These are phyloP conservation scores for Rhizopus delemar DNA, from an alignment of 371 early-diverging fungal species.

Conservation along the genomic window DNA sequence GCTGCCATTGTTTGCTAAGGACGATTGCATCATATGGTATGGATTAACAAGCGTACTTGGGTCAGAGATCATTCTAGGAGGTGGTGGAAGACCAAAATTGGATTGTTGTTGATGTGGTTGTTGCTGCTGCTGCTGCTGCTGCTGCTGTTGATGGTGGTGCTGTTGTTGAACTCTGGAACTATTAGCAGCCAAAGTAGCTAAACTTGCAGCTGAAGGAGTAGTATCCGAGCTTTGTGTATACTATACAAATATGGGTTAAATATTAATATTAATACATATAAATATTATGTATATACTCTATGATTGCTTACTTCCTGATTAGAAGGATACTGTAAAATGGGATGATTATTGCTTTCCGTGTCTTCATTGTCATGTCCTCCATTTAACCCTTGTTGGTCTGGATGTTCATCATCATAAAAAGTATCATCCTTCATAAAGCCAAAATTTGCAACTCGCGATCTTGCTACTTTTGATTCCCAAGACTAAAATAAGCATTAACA, in stretches of 20 bases:
- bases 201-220: conserved; percentile 24
- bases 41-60: conserved; percentile 21
- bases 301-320: conserved; percentile 3
- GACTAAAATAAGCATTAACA: conserved; percentile 45
- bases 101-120: conserved; percentile 7
- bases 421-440: conserved; percentile 51
- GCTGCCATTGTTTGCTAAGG: conserved; percentile 3
- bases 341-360: neutral
- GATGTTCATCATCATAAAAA: conserved; percentile 41
- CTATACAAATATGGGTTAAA: neutral
- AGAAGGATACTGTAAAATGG: conserved; percentile 7
- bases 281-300: neutral
- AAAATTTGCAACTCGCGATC: conserved; percentile 78
- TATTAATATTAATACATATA: neutral
- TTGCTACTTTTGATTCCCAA: conserved; percentile 85
- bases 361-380: conserved; percentile 1
- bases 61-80: conserved; percentile 21
- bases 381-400: neutral
- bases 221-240: conserved; percentile 4
- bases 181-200: conserved; percentile 19
- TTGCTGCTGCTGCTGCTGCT: conserved; percentile 10
- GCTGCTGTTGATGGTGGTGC: conserved; percentile 5
- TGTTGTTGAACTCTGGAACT: neutral
- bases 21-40: conserved; percentile 19
- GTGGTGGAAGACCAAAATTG: conserved; percentile 6